phyloP scores from a whole-genome alignment of 2,329 filamentous ascomycete genomes.

The Bipolaris victoriae region DNA sequence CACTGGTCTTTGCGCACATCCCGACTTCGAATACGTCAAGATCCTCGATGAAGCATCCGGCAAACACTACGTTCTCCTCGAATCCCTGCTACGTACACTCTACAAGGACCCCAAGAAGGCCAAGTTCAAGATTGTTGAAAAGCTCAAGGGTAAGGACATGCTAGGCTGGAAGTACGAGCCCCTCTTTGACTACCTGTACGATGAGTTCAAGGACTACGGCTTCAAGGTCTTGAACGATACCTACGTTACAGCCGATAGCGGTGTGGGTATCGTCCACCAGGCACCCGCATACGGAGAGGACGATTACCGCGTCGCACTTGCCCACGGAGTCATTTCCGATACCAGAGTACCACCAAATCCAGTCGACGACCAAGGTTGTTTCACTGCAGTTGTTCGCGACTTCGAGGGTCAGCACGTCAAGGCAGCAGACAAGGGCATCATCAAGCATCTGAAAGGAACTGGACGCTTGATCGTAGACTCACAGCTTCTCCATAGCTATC shows the following conservation, averaged over 20 bases:
- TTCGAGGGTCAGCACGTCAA: constrained; percentile 91
- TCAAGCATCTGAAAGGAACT: constrained; percentile 80
- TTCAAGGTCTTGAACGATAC: constrained; percentile 83
- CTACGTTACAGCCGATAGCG: constrained; percentile 88
- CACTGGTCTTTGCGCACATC: constrained; percentile 76
- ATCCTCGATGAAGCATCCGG: constrained; percentile 81
- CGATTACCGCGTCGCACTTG: constrained; percentile 84
- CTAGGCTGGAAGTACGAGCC: constrained; percentile 88
- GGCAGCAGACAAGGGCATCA: constrained; percentile 88
- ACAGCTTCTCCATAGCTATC: constrained; percentile 88
- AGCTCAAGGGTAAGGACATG: constrained; percentile 83
- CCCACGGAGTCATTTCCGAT: constrained; percentile 77
- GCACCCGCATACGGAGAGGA: constrained; percentile 94
- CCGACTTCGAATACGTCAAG: constrained; percentile 86
- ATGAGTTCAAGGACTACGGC: constrained; percentile 82
- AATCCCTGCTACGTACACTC: constrained; percentile 78
- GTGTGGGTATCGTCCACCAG: constrained; percentile 94
- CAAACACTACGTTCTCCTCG: constrained; percentile 84
- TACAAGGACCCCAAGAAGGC: constrained; percentile 97
- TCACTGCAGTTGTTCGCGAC: constrained; percentile 76
- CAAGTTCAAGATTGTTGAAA: constrained; percentile 82
- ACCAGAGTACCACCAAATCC: constrained; percentile 84
- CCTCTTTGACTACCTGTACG: constrained; percentile 86
- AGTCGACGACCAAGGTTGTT: constrained; percentile 82
- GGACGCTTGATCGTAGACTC: constrained; percentile 83